Percentiles rank a stretch among this genome's conserved stretches.
Conservation (phyloP, 139 green algal species). For the Chlorella sp. region DNA sequence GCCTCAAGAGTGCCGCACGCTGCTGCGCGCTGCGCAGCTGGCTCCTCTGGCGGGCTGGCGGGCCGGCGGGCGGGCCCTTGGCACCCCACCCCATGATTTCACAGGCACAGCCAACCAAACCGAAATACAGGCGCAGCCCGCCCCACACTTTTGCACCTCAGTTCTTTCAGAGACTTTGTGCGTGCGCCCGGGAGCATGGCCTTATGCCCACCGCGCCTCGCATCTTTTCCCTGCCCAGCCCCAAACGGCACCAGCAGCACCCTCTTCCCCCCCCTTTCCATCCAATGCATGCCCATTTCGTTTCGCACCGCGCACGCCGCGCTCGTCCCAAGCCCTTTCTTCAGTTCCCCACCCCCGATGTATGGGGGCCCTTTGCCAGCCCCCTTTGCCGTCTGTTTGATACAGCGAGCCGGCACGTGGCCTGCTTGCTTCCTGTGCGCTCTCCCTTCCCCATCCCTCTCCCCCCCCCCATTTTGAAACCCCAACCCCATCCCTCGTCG, state of each 20-base stretch:
- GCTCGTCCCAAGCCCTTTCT: background rate
- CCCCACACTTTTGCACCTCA: background rate
- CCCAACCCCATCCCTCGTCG: no score
- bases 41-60: no score
- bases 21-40: no score
- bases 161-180: background rate
- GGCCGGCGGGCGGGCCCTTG: no score
- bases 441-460: no score
- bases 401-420: background rate
- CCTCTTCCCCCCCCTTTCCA: background rate
- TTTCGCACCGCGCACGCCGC: background rate
- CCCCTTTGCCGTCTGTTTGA: background rate
- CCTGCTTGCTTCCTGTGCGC: no score
- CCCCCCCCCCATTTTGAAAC: background rate
- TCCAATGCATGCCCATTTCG: background rate
- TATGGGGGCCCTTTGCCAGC: background rate
- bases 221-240: background rate
- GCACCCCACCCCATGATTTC: no score
- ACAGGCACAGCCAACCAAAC: background rate
- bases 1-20: no score
- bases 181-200: no score
- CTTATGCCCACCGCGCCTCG: background rate
- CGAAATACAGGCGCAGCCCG: background rate
- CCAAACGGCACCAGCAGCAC: no score
- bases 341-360: background rate